Base-by-base conservation (phyloP, 352 stramenopile species). In the Saprolegnia parasitica region DNA sequence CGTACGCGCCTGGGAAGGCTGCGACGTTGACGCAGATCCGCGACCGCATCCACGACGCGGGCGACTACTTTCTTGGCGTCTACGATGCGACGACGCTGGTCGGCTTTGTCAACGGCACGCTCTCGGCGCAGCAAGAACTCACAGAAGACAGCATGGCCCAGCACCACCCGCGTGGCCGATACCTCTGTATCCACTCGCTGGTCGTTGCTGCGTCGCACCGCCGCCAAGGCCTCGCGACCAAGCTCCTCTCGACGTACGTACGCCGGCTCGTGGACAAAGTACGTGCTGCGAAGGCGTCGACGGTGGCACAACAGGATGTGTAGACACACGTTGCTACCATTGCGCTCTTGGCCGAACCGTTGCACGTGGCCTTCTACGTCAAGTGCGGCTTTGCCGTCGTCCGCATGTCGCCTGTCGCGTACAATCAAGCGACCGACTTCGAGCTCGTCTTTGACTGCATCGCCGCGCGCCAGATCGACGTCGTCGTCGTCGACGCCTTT, bases 121-220 rank as follows among this genome's bases (percentile, higher is more conserved):
- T 91, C 23, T 77, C 72, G 20, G 52, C 67, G 11, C 81, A 75
- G 49, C 42, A 78, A 1, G 72, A 79, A 16, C 84, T 96, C 49
- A 76, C 75, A 5, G 78, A 91, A 32, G 78, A 91, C 21, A 78
- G 78, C 15, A 95, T 97, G 81, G 77, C 75, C 29, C 67, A 72
- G 35, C 93, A 98, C 73, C 78, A 94, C 60, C 72, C 90, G 1
- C 52, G 71, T 0, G 90, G 90, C 32, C 60, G 72, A 6, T 76
- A 87, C 58, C 78, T 98, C 5, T 93, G 83, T 40, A 95, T 98
- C 77, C 91, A 97, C 78, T 95, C 80, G 42, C 87, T 98, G 4
- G 85, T 96, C 0, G 75, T 91, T 21, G 78, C 84, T 39, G 56
- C 81, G 20, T 74, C 82, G n/a, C 86, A 88, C 67, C 80, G 88